Evolutionary conservation across 345 rosid species (phyloP), one percentile per base, ranked within the genome.

Genomic region (Angophora floribunda): DNA sequence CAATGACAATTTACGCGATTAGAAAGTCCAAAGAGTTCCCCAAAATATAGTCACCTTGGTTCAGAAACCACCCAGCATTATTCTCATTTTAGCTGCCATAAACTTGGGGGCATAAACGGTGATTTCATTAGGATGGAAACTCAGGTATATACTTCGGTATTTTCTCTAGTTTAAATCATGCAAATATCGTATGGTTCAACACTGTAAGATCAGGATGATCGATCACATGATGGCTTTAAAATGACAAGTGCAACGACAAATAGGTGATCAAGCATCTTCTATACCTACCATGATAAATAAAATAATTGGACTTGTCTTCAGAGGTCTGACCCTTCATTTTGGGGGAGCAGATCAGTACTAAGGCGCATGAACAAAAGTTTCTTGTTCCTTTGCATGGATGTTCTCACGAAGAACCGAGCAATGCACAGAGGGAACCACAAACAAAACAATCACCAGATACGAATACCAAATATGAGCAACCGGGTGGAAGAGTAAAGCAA

Each of bases 271-370:
- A n/a, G 36, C 7, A 63, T 63, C 9, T 36, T 63, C 0, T 1
- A 7, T 13, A 17, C 75, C 41, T n/a, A 63, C n/a, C 0, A 5
- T 0, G 9, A 63, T n/a, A 7, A 9, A 41, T 19, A 41, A 7
- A 9, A 41, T 19, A 41, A 75, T 19, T 75, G 1, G 10, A 2
- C 24, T 0, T 4, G 8, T 45, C 6, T 32, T 32, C 41, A 19
- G 45, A 6, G 13, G 28, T 57, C 12, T 22, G n/a, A 59, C 65
- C 63, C 7, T 24, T 10, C 6, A 59, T 59, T 10, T 59, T 24
- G 65, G 14, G 65, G 30, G 30, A 24, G 65, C 30, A 59, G n/a
- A 24, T 59, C 6, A 59, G 26, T 59, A 24, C 10, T 24, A 59
- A 24, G 65, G 14, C 6, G 13, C 65, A 24, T 59, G 65, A 24